Percentiles rank a stretch among this genome's conserved stretches.
phyloP scores from a whole-genome alignment of 192 early-diverging fungal genomes.

The Backusella australiensis region DNA sequence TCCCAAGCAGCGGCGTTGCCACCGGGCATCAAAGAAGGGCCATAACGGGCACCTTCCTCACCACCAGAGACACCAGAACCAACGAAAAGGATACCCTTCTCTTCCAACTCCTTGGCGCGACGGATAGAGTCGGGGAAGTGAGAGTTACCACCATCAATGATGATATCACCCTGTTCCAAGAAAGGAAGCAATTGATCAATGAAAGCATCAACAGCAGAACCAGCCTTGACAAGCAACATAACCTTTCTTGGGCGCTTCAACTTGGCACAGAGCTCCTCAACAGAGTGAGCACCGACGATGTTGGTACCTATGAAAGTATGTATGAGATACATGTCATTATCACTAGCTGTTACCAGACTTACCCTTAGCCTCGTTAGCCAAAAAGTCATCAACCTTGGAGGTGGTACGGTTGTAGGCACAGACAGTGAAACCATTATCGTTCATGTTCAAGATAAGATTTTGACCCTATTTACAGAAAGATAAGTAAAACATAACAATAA shows the following conservation, averaged over 20 bases:
- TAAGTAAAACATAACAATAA: neutral
- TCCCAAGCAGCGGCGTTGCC: slow-evolving; percentile 92
- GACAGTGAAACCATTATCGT: slow-evolving; percentile 93
- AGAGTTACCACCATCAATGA: slow-evolving; percentile 99
- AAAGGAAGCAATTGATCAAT: slow-evolving; percentile 87
- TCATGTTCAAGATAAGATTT: slow-evolving; percentile 98
- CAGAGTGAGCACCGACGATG: slow-evolving; percentile 90
- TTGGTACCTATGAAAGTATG: slow-evolving; percentile 65
- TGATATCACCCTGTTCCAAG: slow-evolving; percentile 90
- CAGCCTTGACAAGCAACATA: slow-evolving; percentile 98
- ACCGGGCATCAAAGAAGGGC: slow-evolving; percentile 97
- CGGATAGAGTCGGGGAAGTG: slow-evolving; percentile 97
- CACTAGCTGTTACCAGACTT: neutral
- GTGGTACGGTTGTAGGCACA: slow-evolving; percentile 96
- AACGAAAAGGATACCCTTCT: slow-evolving; percentile 92
- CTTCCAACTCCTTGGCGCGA: slow-evolving; percentile 83
- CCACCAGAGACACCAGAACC: slow-evolving; percentile 98
- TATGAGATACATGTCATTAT: neutral
- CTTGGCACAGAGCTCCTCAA: slow-evolving; percentile 92
- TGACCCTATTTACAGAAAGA: slow-evolving; percentile 70
- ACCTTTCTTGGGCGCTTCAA: slow-evolving; percentile 96
- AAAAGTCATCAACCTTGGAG: slow-evolving; percentile 92
- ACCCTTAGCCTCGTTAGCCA: slow-evolving; percentile 97
- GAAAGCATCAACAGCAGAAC: slow-evolving; percentile 90
- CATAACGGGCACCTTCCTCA: slow-evolving; percentile 97